Percentiles rank a stretch among this genome's conserved stretches.
Conservation (phyloP, 1,284 basidiomycete species). For the Amylostereum areolatum region DNA sequence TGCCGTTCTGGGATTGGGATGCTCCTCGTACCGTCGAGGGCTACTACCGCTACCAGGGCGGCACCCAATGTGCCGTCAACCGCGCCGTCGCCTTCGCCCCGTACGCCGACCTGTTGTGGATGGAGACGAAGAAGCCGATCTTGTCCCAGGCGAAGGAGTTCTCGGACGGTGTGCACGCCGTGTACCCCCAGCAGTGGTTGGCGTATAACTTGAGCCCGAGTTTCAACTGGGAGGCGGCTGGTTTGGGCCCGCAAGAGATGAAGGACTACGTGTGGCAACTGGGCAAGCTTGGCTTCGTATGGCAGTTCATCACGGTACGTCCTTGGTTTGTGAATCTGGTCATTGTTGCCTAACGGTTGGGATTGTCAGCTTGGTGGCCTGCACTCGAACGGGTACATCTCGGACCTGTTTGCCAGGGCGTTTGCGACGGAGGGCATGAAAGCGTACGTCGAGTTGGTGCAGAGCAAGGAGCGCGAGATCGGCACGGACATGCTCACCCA, state of each 20-base stretch:
- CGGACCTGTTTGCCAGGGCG: slow-evolving; percentile 84
- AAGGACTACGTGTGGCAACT: slow-evolving; percentile 90
- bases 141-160: slow-evolving; percentile 92
- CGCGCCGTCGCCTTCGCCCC: slow-evolving; percentile 92
- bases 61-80: slow-evolving; percentile 91
- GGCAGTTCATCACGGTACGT: slow-evolving; percentile 97
- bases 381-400: slow-evolving; percentile 97
- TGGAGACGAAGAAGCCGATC: slow-evolving; percentile 99
- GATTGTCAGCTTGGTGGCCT: slow-evolving; percentile 78
- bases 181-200: slow-evolving; percentile 83
- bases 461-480: slow-evolving; percentile 83
- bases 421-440: slow-evolving; percentile 92
- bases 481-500: slow-evolving; percentile 90
- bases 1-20: slow-evolving; percentile 92
- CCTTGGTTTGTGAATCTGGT: not conserved
- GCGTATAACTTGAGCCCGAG: slow-evolving; percentile 92
- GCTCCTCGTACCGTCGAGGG: slow-evolving; percentile 92
- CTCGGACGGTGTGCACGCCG: slow-evolving; percentile 79
- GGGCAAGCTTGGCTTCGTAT: slow-evolving; percentile 89
- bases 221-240: slow-evolving; percentile 93
- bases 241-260: slow-evolving; percentile 83
- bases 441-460: slow-evolving; percentile 83
- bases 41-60: slow-evolving; percentile 95
- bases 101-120: slow-evolving; percentile 90
- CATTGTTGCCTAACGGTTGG: not conserved